phyloP scores from a whole-genome alignment of 129 eudicot species.

The sunflower (Helianthus annuus) region DNA sequence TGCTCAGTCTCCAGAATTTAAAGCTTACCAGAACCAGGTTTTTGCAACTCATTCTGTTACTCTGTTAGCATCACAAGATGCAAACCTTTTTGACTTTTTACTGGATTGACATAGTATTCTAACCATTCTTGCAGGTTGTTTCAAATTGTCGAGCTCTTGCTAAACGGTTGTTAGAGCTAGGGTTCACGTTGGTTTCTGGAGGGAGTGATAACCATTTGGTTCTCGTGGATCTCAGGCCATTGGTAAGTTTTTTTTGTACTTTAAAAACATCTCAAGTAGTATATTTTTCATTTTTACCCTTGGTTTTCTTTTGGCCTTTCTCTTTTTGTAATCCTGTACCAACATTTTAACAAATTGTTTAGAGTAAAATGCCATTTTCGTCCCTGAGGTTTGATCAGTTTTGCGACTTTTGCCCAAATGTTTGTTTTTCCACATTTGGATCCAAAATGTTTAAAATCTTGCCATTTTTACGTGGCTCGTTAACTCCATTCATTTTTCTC shows the following conservation, averaged over 20 bases:
- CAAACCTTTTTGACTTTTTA: neutral
- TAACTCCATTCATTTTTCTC: too few species aligned
- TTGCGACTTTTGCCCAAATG: too few species aligned
- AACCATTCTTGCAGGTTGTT: conserved; percentile 60
- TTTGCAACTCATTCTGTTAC: neutral
- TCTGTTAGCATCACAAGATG: neutral
- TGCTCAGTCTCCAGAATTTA: conserved; percentile 89
- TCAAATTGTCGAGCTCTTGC: conserved; percentile 89
- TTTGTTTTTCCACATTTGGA: too few species aligned
- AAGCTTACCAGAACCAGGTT: conserved; percentile 85
- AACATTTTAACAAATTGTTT: neutral
- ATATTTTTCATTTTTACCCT: neutral
- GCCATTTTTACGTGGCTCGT: too few species aligned
- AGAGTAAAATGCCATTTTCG: too few species aligned
- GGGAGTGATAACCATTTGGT: conserved; percentile 97
- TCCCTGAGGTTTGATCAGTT: too few species aligned
- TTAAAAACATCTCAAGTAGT: neutral
- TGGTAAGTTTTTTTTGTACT: conserved; percentile 37
- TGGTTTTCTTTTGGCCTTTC: neutral
- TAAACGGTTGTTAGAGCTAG: conserved; percentile 58
- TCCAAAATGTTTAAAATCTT: too few species aligned
- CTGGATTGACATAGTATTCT: neutral
- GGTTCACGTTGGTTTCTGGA: conserved; percentile 86
- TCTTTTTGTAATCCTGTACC: neutral
- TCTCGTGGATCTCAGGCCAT: conserved; percentile 91